Percentiles rank a stretch among this genome's conserved stretches.
Evolutionary conservation across 306 rosid genomes (phyloP).

Genomic region (Prunus campanulata): DNA sequence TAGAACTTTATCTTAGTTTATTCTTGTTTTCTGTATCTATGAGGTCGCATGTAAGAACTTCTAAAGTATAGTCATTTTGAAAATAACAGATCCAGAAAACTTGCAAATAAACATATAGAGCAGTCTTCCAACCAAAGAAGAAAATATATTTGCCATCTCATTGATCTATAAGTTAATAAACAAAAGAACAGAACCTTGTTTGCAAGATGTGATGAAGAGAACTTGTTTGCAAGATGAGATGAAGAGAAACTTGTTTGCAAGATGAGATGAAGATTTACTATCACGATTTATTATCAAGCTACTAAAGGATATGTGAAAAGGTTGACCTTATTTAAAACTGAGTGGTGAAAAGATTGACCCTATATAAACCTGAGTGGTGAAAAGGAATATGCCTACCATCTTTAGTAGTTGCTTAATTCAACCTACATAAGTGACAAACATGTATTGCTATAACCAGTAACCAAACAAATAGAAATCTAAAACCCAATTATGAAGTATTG

Average conservation of each 20-base stretch:
- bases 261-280: neutral
- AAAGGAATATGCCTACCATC: neutral
- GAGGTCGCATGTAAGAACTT: neutral
- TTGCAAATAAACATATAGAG: neutral
- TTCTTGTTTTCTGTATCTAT: neutral
- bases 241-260: neutral
- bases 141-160: neutral
- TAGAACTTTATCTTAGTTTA: neutral
- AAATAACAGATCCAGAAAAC: neutral
- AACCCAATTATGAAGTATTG: neutral
- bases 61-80: neutral
- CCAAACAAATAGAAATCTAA: neutral
- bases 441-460: neutral
- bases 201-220: neutral
- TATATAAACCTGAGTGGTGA: neutral
- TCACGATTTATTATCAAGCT: neutral
- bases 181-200: neutral
- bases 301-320: neutral
- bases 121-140: neutral
- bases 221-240: neutral
- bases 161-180: neutral
- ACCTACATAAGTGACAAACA: slow-evolving; percentile 9
- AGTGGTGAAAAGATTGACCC: neutral
- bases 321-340: no score
- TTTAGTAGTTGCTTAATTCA: slow-evolving; percentile 14